These are phyloP conservation scores for Naematelia encephala DNA, from an alignment of 768 basidiomycete species.

Conservation along the genomic window DNA sequence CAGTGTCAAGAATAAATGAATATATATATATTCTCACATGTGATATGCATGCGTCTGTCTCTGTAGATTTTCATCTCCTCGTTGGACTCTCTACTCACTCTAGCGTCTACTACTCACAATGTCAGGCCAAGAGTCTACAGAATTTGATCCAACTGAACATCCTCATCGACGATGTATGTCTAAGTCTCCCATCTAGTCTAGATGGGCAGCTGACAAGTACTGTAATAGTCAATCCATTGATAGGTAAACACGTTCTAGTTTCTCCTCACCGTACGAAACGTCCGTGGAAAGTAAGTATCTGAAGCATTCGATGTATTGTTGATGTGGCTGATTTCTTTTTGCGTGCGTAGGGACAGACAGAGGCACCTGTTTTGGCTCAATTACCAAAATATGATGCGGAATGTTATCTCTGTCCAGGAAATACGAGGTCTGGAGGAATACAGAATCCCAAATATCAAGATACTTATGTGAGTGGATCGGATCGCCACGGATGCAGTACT, in stretches of 20 bases:
- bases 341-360: slow-evolving; percentile 71
- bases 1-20: no score
- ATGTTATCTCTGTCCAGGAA: slow-evolving; percentile 88
- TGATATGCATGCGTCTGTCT: no score
- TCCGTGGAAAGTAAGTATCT: slow-evolving; percentile 65
- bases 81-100: no score
- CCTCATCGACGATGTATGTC: slow-evolving; percentile 43
- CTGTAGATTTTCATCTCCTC: no score
- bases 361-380: slow-evolving; percentile 58
- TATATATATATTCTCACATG: no score
- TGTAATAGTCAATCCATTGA: slow-evolving; percentile 71
- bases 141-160: slow-evolving; percentile 39
- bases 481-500: no score
- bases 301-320: no score
- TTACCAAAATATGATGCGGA: slow-evolving; percentile 58
- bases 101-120: neutral
- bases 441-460: slow-evolving; percentile 65
- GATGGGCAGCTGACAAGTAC: neutral
- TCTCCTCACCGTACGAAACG: slow-evolving; percentile 86
- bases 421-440: slow-evolving; percentile 67
- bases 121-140: neutral
- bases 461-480: slow-evolving; percentile 59
- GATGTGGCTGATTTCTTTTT: no score
- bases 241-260: slow-evolving; percentile 70
- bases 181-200: no score